Conservation (phyloP, 2,329 filamentous ascomycete genomes). For the Phoma herbarum region DNA sequence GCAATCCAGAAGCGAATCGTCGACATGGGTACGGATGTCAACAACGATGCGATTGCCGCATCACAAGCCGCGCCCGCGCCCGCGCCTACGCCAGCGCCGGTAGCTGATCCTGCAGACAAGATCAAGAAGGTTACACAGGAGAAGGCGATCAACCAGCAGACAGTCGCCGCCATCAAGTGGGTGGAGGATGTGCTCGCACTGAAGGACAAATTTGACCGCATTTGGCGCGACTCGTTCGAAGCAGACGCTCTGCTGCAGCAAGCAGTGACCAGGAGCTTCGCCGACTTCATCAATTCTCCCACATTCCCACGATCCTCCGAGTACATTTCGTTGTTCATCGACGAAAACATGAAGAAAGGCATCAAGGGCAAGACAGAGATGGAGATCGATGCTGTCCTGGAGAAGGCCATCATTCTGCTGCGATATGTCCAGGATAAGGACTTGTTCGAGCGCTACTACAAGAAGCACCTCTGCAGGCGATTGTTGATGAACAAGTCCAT, state of each 20-base stretch:
- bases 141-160: slow-evolving; percentile 74
- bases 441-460: slow-evolving; percentile 96
- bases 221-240: slow-evolving; percentile 77
- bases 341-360: slow-evolving; percentile 93
- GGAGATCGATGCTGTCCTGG: slow-evolving; percentile 83
- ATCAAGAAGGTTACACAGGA: slow-evolving; percentile 56
- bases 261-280: slow-evolving; percentile 84
- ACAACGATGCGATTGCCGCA: slow-evolving; percentile 68
- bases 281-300: slow-evolving; percentile 84
- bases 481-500: slow-evolving; percentile 89
- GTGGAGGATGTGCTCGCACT: slow-evolving; percentile 87
- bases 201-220: slow-evolving; percentile 87
- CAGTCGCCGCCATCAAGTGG: slow-evolving; percentile 89
- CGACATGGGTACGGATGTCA: slow-evolving; percentile 83
- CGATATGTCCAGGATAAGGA: slow-evolving; percentile 92
- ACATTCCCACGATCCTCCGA: slow-evolving; percentile 83
- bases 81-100: slow-evolving; percentile 44
- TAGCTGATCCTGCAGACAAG: slow-evolving; percentile 61
- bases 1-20: slow-evolving; percentile 79
- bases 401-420: slow-evolving; percentile 88
- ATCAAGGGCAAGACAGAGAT: slow-evolving; percentile 91
- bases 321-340: slow-evolving; percentile 94
- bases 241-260: slow-evolving; percentile 81
- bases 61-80: slow-evolving; percentile 59
- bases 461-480: slow-evolving; percentile 91